Conservation (phyloP, 345 rosid species). For the Salix purpurea region DNA sequence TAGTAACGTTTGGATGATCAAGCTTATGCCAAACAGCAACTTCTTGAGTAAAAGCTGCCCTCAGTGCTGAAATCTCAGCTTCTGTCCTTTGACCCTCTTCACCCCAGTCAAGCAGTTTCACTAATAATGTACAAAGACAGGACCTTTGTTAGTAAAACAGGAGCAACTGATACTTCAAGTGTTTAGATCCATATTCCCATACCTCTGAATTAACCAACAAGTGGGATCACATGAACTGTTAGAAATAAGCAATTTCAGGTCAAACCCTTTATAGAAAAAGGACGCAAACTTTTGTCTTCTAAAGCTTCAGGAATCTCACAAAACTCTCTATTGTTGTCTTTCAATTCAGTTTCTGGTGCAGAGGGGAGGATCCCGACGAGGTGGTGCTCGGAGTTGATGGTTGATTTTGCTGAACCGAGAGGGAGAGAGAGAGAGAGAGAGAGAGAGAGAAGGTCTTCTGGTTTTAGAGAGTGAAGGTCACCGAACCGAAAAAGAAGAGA, state of each 20-base stretch:
- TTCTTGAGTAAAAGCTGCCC: conserved; percentile 88
- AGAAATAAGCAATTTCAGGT: conserved; percentile 36
- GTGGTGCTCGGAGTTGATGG: no score
- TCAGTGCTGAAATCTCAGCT: conserved; percentile 71
- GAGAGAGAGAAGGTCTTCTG: no score
- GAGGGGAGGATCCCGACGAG: no score
- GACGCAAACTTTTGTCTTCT: no score
- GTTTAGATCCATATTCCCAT: neutral
- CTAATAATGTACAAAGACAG: conserved; percentile 34
- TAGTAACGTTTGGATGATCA: conserved; percentile 95
- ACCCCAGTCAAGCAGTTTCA: conserved; percentile 99
- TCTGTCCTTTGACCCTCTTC: conserved; percentile 97
- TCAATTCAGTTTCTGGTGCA: no score
- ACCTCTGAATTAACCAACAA: conserved; percentile 26
- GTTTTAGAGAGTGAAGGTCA: no score
- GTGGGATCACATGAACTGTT: conserved; percentile 44
- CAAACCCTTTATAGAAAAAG: no score
- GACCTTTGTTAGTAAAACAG: conserved; percentile 10
- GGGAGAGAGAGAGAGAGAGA: no score
- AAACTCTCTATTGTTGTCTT: no score
- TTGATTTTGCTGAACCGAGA: no score
- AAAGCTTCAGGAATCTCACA: no score
- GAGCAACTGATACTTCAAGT: neutral
- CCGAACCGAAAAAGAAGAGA: no score
- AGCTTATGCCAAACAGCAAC: conserved; percentile 99